Percentiles rank a stretch among this genome's conserved stretches.
Conservation (phyloP, 1,284 basidiomycete genomes). For the Mixia osmundae region DNA sequence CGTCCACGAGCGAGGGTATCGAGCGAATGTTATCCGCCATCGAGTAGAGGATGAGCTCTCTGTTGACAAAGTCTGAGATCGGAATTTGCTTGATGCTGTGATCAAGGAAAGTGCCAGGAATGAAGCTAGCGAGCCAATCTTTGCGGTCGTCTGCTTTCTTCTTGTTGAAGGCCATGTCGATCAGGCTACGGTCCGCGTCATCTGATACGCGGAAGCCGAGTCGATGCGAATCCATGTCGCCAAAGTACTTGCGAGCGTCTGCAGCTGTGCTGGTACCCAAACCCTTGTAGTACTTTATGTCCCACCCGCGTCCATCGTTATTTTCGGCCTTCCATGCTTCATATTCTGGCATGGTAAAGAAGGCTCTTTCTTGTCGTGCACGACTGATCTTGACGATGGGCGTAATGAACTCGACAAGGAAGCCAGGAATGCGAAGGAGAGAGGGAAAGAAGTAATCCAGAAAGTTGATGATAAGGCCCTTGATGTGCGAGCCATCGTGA, state of each 20-base stretch:
- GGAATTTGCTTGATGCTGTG: slow-evolving; percentile 71
- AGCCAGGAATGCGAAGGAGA: slow-evolving; percentile 68
- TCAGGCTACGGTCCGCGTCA: slow-evolving; percentile 63
- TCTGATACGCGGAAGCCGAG: slow-evolving; percentile 67
- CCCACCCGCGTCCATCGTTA: slow-evolving; percentile 62
- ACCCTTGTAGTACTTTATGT: slow-evolving; percentile 95
- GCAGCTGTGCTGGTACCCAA: slow-evolving; percentile 73
- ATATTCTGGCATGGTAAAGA: slow-evolving; percentile 96
- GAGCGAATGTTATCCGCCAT: slow-evolving; percentile 98
- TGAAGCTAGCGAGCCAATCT: slow-evolving; percentile 90
- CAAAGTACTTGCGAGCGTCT: slow-evolving; percentile 84
- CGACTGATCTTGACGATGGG: slow-evolving; percentile 80
- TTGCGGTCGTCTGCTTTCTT: slow-evolving; percentile 98
- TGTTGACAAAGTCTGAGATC: slow-evolving; percentile 90
- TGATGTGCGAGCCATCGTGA: slow-evolving; percentile 99
- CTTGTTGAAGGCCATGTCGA: slow-evolving; percentile 98
- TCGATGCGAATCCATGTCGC: slow-evolving; percentile 76
- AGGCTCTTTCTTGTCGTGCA: slow-evolving; percentile 55
- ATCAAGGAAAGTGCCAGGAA: slow-evolving; percentile 84
- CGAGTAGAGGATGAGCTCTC: slow-evolving; percentile 92
- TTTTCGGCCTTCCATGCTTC: slow-evolving; percentile 73
- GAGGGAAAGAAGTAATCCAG: slow-evolving; percentile 94
- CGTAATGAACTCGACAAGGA: slow-evolving; percentile 95
- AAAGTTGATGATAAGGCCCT: slow-evolving; percentile 95
- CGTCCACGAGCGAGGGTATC: slow-evolving; percentile 79